phyloP scores from a whole-genome alignment of 2,329 filamentous ascomycete genomes.

The Fusarium sp. region DNA sequence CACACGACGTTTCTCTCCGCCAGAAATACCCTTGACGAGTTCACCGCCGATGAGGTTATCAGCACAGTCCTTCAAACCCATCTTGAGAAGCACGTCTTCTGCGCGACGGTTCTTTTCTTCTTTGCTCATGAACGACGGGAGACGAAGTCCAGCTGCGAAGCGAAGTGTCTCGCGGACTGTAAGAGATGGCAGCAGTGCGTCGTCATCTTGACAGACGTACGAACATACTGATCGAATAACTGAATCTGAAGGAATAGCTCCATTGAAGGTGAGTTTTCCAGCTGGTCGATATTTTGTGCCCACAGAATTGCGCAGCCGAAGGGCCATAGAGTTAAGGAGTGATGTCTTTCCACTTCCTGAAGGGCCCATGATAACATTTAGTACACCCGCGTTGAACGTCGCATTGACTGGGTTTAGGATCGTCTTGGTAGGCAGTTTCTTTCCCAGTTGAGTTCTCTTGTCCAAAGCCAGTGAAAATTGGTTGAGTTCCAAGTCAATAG shows the following conservation, averaged over 20 bases:
- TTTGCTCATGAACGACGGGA: constrained; percentile 76
- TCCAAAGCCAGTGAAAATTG: constrained; percentile 72
- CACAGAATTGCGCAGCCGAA: constrained; percentile 70
- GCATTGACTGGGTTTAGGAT: constrained; percentile 76
- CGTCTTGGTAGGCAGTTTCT: constrained; percentile 62
- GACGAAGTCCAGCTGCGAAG: constrained; percentile 76
- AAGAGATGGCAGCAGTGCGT: constrained; percentile 77
- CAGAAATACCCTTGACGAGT: constrained; percentile 80
- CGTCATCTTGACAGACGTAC: constrained; percentile 83
- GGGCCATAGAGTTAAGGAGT: constrained; percentile 77
- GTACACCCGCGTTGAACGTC: constrained; percentile 72
- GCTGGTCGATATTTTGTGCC: constrained; percentile 70
- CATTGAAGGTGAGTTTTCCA: constrained; percentile 77
- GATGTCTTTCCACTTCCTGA: constrained; percentile 83
- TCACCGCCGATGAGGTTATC: constrained; percentile 79
- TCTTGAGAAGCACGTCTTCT: constrained; percentile 77
- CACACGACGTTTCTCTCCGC: constrained; percentile 81
- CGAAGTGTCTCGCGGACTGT: constrained; percentile 80
- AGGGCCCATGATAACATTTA: constrained; percentile 85
- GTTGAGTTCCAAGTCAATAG: constrained; percentile 73
- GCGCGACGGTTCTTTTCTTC: constrained; percentile 74
- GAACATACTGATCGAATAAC: constrained; percentile 79
- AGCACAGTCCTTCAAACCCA: constrained; percentile 82
- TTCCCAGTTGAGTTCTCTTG: constrained; percentile 66
- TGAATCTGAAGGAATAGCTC: constrained; percentile 71